Conservation (phyloP, 2,329 filamentous ascomycete species). For the Colletotrichum sp. region DNA sequence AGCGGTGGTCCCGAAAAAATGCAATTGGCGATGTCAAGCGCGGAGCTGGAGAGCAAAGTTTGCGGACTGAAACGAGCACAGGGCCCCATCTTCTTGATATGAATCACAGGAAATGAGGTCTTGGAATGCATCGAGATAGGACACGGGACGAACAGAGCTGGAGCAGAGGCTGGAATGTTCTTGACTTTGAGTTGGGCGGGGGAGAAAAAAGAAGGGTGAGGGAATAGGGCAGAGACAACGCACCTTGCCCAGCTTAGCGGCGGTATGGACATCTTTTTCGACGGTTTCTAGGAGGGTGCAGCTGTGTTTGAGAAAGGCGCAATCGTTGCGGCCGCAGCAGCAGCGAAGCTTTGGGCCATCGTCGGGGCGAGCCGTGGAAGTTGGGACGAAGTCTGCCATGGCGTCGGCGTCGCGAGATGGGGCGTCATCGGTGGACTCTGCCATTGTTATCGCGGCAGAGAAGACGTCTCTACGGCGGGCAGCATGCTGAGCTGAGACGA, state of each 20-base stretch:
- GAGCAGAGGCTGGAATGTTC: constrained; percentile 13
- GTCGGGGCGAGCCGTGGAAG: constrained; percentile 13
- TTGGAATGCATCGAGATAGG: constrained; percentile 16
- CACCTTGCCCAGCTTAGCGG: constrained; percentile 92
- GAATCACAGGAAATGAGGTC: constrained; percentile 12
- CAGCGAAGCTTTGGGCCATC: constrained; percentile 58
- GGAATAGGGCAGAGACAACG: constrained; percentile 41
- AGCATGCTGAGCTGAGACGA: constrained; percentile 15
- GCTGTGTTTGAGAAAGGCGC: constrained; percentile 82
- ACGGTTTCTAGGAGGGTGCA: constrained; percentile 77
- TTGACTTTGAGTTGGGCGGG: not conserved
- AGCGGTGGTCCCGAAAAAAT: constrained; percentile 19
- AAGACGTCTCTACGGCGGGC: not conserved
- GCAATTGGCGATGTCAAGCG: constrained; percentile 11
- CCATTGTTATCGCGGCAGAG: constrained; percentile 19
- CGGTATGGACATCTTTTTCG: constrained; percentile 86
- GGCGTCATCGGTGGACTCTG: constrained; percentile 13
- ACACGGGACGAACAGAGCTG: not conserved
- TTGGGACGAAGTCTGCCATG: constrained; percentile 21
- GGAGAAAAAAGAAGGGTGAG: not conserved
- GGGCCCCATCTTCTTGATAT: constrained; percentile 1
- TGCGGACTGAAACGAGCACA: constrained; percentile 26
- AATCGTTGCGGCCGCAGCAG: constrained; percentile 85
- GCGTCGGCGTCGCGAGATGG: constrained; percentile 4
- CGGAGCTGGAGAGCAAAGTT: constrained; percentile 21